Base-by-base conservation (phyloP, 2,329 filamentous ascomycete species). In the Zopfia rhizophila region DNA sequence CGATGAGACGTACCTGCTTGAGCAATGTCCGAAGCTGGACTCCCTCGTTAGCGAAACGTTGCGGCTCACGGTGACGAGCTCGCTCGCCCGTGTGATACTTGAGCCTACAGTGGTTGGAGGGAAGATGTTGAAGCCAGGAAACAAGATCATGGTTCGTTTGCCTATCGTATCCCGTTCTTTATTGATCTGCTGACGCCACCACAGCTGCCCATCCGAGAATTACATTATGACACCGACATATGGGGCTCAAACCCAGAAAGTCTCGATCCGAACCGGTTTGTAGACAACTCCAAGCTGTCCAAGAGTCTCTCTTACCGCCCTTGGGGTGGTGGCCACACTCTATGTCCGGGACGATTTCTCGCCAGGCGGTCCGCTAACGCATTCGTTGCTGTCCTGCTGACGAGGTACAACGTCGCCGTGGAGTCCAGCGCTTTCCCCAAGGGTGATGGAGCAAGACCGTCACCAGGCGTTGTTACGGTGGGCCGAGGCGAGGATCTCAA, bases 311-410 rank as follows among this genome's bases (percentile, higher is more conserved):
- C 29, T 7, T 58, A 48, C 24, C 39, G 50, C 10, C 55, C 55
- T 11, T 58, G 22, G 14, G 52, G 55, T 14, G 55, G 55, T 7
- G 55, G 55, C 3, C 19, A 42, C 24, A 49, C 39, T 16, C 33
- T 53, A 3, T 58, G 55, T 44, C 55, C 55, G 6, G 55, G 52
- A 5, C 36, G 53, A 6, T 25, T 47, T 21, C 14, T 58, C 1
- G 52, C 55, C 1, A 24, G 30, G 14, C 18, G 41, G 14, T 35
- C 45, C 3, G 16, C 42, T 7, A 25, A 27, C 7, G 22, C 18
- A 29, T 43, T 44, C 21, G 35, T 54, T 3, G 51, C 51, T 17
- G 18, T 42, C 7, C 11, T 51, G 13, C 14, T 54, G 3, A 12
- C 17, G 1, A 36, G 30, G 4, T 51, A 43, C 24, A 33, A 51